Base-by-base conservation (phyloP, 495 filamentous ascomycete species). In the Lasiosphaeria ovina region DNA sequence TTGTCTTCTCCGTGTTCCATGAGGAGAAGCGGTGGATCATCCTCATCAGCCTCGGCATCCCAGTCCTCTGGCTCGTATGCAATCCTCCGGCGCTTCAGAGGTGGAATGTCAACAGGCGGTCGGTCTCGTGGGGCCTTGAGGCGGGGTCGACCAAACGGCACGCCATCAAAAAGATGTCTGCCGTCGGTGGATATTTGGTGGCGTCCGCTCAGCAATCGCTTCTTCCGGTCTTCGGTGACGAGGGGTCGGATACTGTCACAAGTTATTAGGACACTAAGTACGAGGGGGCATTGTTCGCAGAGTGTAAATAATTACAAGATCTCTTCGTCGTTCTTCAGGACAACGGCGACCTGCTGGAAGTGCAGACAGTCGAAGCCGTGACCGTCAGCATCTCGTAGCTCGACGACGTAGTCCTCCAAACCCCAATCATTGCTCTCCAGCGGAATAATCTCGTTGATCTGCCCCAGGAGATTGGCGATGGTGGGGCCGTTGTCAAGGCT, bases 361-460 rank as follows among this genome's bases (percentile, higher is more conserved):
- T 98, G 94, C 54, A 98, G 71, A 68, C 90, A 95, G 69, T 98
- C 94, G 59, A 89, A 98, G 45, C 85, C 90, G 3, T 76, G 78
- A 7, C 79, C 79, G 38, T 73, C 69, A 35, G 57, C 59, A 58
- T 80, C 77, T 33, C 73, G 75, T 4, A 97, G 79, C 70, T 96
- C 89, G 35, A 97, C 92, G 16, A 85, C 85, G 74, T 98, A 98
- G 68, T 98, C 91, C 66, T 98, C 94, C 33, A 98, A 68, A 1
- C 93, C 94, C 89, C 89, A 96, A 60, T 88, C 82, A 56, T 75
- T 83, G 45, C 88, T 88, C 72, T 97, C 94, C 1, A 98, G 81
- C 2, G 93, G 92, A 7, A 97, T 76, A 32, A 90, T 80, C 40
- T 91, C 85, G 67, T 96, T 93, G 52, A 98, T 78, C 55, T 90